A percentile compares a stretch with the other conserved stretches of the same genome.
phyloP scores from a whole-genome alignment of 2,329 filamentous ascomycete species.

The Colletotrichum shisoi region DNA sequence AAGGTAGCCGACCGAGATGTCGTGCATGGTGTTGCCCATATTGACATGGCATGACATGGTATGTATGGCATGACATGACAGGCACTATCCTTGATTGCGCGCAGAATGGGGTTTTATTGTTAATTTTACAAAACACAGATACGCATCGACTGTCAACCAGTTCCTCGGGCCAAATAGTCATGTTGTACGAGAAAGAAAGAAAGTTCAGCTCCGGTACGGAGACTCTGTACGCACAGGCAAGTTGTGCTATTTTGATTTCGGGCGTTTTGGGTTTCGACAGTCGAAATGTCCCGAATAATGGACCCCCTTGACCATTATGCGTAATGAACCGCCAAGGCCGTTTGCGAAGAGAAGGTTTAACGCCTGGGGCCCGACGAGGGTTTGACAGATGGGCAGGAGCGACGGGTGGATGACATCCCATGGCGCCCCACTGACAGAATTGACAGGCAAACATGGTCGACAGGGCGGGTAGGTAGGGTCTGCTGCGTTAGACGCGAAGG shows the following conservation, averaged over 20 bases:
- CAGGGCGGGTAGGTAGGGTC: conserved; percentile 8
- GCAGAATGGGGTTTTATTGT: background rate
- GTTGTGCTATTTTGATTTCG: background rate
- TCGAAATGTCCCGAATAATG: background rate
- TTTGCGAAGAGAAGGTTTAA: conserved; percentile 15
- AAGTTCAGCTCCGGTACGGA: background rate
- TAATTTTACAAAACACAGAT: no score
- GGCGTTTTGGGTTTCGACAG: background rate
- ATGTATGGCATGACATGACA: background rate
- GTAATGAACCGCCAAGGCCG: background rate
- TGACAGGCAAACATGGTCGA: conserved; percentile 19
- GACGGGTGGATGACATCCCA: conserved; percentile 26
- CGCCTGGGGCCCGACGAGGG: conserved; percentile 1
- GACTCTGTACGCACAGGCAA: no score
- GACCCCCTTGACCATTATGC: conserved; percentile 1
- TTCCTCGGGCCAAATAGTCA: background rate
- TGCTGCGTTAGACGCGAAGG: conserved; percentile 20
- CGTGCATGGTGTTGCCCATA: conserved; percentile 26
- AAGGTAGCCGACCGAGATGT: conserved; percentile 15
- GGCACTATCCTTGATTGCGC: background rate
- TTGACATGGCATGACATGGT: background rate
- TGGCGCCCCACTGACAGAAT: conserved; percentile 18
- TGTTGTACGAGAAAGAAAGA: background rate
- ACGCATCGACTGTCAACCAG: background rate
- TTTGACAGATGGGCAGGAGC: conserved; percentile 30